Evolutionary conservation across 306 rosid genomes (phyloP).

Genomic region (Canavalia ensiformis): DNA sequence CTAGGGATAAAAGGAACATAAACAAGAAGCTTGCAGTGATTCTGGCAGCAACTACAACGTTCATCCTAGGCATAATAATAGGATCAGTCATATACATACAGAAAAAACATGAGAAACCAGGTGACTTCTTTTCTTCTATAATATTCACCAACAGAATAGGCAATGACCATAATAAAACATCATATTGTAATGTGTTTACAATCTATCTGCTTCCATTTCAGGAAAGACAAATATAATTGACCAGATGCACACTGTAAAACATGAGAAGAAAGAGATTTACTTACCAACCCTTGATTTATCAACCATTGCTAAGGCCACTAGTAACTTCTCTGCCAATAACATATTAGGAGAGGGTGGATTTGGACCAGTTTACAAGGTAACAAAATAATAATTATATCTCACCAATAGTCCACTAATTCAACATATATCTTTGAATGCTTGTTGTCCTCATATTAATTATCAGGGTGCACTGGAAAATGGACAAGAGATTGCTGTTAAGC

Average conservation of each 20-base stretch:
- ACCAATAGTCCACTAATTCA: not conserved
- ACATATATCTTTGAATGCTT: not conserved
- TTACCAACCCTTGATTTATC: conserved; percentile 18
- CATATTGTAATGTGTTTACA: not conserved
- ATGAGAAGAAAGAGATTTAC: conserved; percentile 4
- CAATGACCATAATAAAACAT: not conserved
- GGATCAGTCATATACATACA: not conserved
- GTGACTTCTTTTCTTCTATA: not conserved
- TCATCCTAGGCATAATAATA: not conserved
- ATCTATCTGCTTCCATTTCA: conserved; percentile 3
- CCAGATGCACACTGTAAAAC: not conserved
- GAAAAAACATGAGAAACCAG: conserved; percentile 12
- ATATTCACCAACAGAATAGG: not conserved
- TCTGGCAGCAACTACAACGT: not conserved
- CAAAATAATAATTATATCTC: not conserved
- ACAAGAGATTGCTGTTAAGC: conserved; percentile 69
- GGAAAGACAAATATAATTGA: not conserved
- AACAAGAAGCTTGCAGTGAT: conserved; percentile 4
- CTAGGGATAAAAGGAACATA: not conserved
- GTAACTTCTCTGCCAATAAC: not conserved
- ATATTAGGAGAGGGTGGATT: conserved; percentile 27
- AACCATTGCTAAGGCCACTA: conserved; percentile 9
- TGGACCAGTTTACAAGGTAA: conserved; percentile 40
- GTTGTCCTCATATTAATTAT: not conserved
- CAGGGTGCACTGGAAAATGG: conserved; percentile 59